Base-by-base conservation (phyloP, 2,329 filamentous ascomycete genomes). In the Talaromyces marneffei region DNA sequence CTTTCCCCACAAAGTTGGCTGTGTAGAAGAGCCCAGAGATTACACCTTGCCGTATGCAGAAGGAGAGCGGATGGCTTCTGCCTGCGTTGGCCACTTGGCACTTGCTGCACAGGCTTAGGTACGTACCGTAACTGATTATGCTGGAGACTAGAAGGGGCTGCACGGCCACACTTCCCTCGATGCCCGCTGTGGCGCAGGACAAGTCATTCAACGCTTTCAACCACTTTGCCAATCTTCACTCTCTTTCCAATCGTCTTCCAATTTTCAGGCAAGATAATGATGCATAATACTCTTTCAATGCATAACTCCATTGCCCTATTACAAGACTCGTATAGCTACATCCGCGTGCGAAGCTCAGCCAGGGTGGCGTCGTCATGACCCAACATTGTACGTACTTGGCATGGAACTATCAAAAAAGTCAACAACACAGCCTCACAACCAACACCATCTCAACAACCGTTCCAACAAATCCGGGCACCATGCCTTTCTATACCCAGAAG, bases 1-100 rank as follows among this genome's bases (percentile, higher is more conserved):
- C 48, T 27, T 37, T 25, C 59, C 54, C 59, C 59, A 52, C 59
- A 61, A 61, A 56, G 6, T 39, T 55, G 59, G 59, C 59, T 61
- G 58, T 60, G 58, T 56, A 55, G 12, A n/a, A 18, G 20, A 27
- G 23, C n/a, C n/a, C 14, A 35, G 10, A 16, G 48, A 50, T 18
- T 50, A 10, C 46, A 27, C 33, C 10, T 52, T 33, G 27, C 29
- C 29, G 2, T 20, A 20, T 33, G 29, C n/a, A 20, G 29, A 33
- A 52, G 16, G 5, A 29, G 29, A 35, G 29, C n/a, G n/a, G 23
- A 52, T 16, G 7, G n/a, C 48, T 33, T 52, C 18, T 35, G 48
- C 48, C 48, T 52, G 29, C 8, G n/a, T 27, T 31, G 23, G 9
- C 27, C 27, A 10, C 7, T 27, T 44, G 4, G 18, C 18, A 23